Conservation (phyloP, 2,329 filamentous ascomycete species). For the Ascochyta koolunga region DNA sequence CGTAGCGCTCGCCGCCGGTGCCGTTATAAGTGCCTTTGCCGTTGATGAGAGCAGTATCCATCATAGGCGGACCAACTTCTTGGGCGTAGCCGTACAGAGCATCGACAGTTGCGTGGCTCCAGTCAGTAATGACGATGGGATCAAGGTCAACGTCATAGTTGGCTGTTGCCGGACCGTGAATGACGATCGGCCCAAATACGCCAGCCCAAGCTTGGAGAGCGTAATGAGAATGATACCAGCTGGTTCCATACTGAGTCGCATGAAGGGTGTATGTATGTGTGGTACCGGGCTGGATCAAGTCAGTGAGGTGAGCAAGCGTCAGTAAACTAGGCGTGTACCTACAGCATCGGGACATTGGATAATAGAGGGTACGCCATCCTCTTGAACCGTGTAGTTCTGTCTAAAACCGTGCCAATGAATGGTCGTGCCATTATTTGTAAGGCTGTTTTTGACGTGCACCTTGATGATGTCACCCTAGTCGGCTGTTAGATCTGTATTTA, state of each 20-base stretch:
- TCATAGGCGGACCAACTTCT: conserved; percentile 3
- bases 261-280: conserved; percentile 1
- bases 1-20: conserved; percentile 12
- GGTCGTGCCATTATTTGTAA: conserved; percentile 51
- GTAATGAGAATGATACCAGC: conserved; percentile 68
- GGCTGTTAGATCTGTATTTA: conserved; percentile 12
- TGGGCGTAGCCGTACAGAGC: conserved; percentile 32
- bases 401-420: conserved; percentile 60
- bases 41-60: conserved; percentile 30
- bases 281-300: conserved; percentile 8
- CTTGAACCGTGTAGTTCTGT: conserved; percentile 61
- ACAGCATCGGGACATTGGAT: conserved; percentile 51
- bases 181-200: conserved; percentile 44
- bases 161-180: conserved; percentile 47
- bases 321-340: not conserved
- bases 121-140: conserved; percentile 42
- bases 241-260: conserved; percentile 61
- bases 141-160: conserved; percentile 50
- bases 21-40: conserved; percentile 24
- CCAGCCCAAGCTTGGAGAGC: conserved; percentile 54
- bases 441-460: conserved; percentile 39
- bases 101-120: conserved; percentile 45
- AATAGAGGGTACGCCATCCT: conserved; percentile 83
- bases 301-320: not conserved
- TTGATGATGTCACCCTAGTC: conserved; percentile 35